A percentile compares a stretch with the other conserved stretches of the same genome.
phyloP scores from a whole-genome alignment of 2,329 filamentous ascomycete genomes.

The Aureobasidium subglaciale region DNA sequence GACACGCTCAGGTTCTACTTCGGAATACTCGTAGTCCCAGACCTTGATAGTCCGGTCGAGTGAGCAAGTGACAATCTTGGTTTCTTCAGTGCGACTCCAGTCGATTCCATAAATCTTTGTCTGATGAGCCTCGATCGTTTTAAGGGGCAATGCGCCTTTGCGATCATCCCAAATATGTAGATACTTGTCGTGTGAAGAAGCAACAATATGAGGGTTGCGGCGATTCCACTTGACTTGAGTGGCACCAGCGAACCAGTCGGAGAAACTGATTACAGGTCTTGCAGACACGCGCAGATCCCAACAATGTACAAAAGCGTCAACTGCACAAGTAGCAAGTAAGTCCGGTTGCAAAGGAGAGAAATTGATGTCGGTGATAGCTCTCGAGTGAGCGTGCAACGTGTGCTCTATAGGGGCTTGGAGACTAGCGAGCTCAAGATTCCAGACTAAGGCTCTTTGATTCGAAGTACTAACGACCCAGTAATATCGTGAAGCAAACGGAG shows the following conservation, averaged over 20 bases:
- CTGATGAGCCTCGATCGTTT: slow-evolving; percentile 77
- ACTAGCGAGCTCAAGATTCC: slow-evolving; percentile 71
- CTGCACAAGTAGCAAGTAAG: slow-evolving; percentile 78
- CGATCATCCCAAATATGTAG: slow-evolving; percentile 87
- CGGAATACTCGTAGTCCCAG: slow-evolving; percentile 67
- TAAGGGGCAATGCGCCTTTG: slow-evolving; percentile 67
- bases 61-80: slow-evolving; percentile 76
- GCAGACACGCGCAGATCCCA: slow-evolving; percentile 77
- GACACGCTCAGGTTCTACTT: slow-evolving; percentile 63
- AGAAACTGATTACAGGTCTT: slow-evolving; percentile 71
- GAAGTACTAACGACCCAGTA: slow-evolving; percentile 93
- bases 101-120: slow-evolving; percentile 95
- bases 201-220: slow-evolving; percentile 76
- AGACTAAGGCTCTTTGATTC: slow-evolving; percentile 88
- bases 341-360: slow-evolving; percentile 92
- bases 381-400: slow-evolving; percentile 74
- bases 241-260: slow-evolving; percentile 87
- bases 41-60: slow-evolving; percentile 89
- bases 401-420: slow-evolving; percentile 80
- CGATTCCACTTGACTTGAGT: slow-evolving; percentile 95
- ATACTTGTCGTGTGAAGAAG: slow-evolving; percentile 82
- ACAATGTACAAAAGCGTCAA: slow-evolving; percentile 87
- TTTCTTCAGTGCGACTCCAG: slow-evolving; percentile 74
- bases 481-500: slow-evolving; percentile 79
- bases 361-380: slow-evolving; percentile 93